These are phyloP conservation scores for Hymenochaete sp. DNA, from an alignment of 1,284 basidiomycete species.

Conservation along the genomic window DNA sequence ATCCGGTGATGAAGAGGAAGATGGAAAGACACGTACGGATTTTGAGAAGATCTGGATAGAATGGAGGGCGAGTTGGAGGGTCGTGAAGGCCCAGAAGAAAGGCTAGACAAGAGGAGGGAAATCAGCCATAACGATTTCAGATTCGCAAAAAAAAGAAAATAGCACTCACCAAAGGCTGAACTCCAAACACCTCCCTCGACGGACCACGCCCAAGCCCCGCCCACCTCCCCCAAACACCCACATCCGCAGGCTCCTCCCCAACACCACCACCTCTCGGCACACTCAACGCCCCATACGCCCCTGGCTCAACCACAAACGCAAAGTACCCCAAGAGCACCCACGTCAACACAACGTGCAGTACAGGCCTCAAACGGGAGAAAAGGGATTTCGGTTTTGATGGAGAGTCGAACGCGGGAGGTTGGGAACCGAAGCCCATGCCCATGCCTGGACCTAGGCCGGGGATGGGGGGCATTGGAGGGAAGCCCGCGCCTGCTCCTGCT, in stretches of 20 bases:
- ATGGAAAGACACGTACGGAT: slow-evolving; percentile 39
- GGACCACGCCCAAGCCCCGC: slow-evolving; percentile 35
- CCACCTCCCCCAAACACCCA: slow-evolving; percentile 45
- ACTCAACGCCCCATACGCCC: slow-evolving; percentile 29
- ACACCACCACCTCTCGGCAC: slow-evolving; percentile 15
- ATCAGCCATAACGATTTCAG: background rate
- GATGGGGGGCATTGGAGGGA: no score
- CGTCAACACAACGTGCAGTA: slow-evolving; percentile 53
- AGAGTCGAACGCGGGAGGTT: slow-evolving; percentile 3
- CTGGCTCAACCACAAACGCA: slow-evolving; percentile 55
- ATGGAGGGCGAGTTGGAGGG: slow-evolving; percentile 58
- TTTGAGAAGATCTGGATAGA: slow-evolving; percentile 61
- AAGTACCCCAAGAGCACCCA: slow-evolving; percentile 62
- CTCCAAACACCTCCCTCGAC: slow-evolving; percentile 31
- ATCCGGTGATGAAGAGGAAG: slow-evolving; percentile 5
- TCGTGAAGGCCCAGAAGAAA: slow-evolving; percentile 72
- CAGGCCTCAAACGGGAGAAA: slow-evolving; percentile 51
- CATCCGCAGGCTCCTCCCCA: no score
- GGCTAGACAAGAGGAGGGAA: slow-evolving; percentile 35
- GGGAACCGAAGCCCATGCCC: background rate
- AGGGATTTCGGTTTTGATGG: slow-evolving; percentile 29
- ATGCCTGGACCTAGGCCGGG: slow-evolving; percentile 18
- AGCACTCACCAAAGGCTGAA: slow-evolving; percentile 50
- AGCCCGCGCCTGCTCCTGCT: slow-evolving; percentile 1
- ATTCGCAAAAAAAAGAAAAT: background rate